Evolutionary conservation across 345 rosid genomes (phyloP).

Genomic region (Citrus unshiu): DNA sequence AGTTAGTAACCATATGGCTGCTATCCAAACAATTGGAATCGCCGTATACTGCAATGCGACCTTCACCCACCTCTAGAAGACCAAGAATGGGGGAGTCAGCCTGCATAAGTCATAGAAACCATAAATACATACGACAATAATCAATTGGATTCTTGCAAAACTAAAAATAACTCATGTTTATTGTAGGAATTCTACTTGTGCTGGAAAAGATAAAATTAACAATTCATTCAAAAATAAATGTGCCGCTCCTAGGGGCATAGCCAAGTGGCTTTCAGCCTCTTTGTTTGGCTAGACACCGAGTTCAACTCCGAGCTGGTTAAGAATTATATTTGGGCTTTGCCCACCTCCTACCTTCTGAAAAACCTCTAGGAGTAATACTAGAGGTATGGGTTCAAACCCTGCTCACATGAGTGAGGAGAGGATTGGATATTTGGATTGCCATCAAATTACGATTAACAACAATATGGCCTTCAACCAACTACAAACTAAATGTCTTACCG

Average conservation of each 20-base stretch:
- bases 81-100: constrained; percentile 91
- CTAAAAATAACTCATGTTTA: background rate
- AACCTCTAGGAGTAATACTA: too few species aligned
- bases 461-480: background rate
- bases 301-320: too few species aligned
- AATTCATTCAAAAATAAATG: background rate
- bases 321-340: too few species aligned
- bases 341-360: too few species aligned
- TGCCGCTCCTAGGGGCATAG: background rate
- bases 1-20: constrained; percentile 98
- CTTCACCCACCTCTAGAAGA: constrained; percentile 68
- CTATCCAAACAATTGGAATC: constrained; percentile 97
- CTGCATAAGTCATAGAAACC: constrained; percentile 35
- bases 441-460: too few species aligned
- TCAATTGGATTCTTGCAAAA: background rate
- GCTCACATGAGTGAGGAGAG: too few species aligned
- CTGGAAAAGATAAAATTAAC: background rate
- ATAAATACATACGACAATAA: constrained; percentile 3
- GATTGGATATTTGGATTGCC: too few species aligned
- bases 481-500: background rate
- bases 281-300: too few species aligned
- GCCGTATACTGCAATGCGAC: constrained; percentile 84
- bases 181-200: background rate
- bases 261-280: too few species aligned
- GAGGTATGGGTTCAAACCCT: too few species aligned